Evolutionary conservation across 2,329 filamentous ascomycete genomes (phyloP), one percentile per base, ranked within the genome.

Genomic region (Phialophora chinensis): DNA sequence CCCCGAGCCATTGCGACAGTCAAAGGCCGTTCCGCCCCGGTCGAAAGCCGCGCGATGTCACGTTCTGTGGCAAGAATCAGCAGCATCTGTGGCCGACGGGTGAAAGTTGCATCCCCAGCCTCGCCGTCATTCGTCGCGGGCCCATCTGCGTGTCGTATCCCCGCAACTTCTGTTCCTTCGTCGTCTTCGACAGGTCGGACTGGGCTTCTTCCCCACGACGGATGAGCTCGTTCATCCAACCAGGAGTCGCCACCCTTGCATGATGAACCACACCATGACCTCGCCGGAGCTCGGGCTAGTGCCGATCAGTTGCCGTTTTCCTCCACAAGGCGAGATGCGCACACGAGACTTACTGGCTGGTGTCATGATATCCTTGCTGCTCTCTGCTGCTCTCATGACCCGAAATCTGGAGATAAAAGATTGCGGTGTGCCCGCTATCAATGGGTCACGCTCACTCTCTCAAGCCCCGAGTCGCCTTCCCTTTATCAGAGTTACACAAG

Each of bases 31-130:
- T 42, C 17, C 52, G 60, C 42, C 29, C 57, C 61, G 56, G 44
- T 44, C 35, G 11, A 62, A 42, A 25, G 59, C 62, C 66, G 62
- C 23, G 47, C 66, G 59, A 68, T 65, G 66, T 65, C 42, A 68
- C 66, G 60, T 55, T 62, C 25, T 6, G 63, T 57, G 12, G 50
- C 57, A 61, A 56, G 33, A 27, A 27, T 52, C 33, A 64, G 47
- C 29, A 17, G 49, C 27, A 20, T 25, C 27, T 54, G 27, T 7
- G 47, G 14, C 23, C 49, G 49, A 52, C 10, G 23, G 25, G 58
- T 50, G 11, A 42, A 23, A 14, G 27, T 20, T 20, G 12, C 35
- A 29, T 29, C 33, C 6, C n/a, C 60, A 62, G 55, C 56, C 33
- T 63, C 52, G 31, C 58, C 53, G 11, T 59, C 33, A 68, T 68